Conservation (phyloP, 2,329 filamentous ascomycete species). For the Pseudogymnoascus sp. region DNA sequence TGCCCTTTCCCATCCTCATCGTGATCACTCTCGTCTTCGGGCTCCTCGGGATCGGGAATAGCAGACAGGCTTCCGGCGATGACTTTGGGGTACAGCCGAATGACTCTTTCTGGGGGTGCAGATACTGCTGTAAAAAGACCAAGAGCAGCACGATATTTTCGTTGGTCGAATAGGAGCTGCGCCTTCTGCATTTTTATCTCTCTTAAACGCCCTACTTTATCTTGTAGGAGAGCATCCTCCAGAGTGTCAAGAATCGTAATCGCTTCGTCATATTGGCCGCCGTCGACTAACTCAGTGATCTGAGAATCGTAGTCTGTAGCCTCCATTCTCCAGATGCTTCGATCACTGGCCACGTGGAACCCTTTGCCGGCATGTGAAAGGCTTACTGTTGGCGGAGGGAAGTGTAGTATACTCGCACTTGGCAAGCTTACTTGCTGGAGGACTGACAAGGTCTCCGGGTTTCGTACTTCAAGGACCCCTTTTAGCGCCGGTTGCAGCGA, state of each 20-base stretch:
- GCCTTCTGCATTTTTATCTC: conserved; percentile 90
- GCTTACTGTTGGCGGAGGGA: conserved; percentile 85
- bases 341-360: conserved; percentile 85
- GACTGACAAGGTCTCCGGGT: conserved; percentile 82
- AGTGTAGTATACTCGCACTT: conserved; percentile 76
- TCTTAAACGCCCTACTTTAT: conserved; percentile 72
- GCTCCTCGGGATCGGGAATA: conserved; percentile 34
- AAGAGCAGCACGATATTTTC: conserved; percentile 76
- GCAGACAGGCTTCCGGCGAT: conserved; percentile 76
- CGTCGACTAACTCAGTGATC: conserved; percentile 69
- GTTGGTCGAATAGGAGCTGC: conserved; percentile 69
- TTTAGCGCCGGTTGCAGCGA: conserved; percentile 76
- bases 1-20: conserved; percentile 35
- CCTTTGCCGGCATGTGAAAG: conserved; percentile 94
- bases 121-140: conserved; percentile 88
- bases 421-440: conserved; percentile 78
- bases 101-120: conserved; percentile 80
- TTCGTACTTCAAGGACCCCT: conserved; percentile 80
- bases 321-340: conserved; percentile 92
- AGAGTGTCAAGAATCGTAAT: conserved; percentile 83
- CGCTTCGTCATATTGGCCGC: conserved; percentile 75
- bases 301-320: conserved; percentile 87
- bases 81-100: conserved; percentile 70
- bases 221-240: conserved; percentile 78
- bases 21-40: conserved; percentile 34